Base-by-base conservation (phyloP, 2,329 filamentous ascomycete species). In the Hypoxylon sp. region DNA sequence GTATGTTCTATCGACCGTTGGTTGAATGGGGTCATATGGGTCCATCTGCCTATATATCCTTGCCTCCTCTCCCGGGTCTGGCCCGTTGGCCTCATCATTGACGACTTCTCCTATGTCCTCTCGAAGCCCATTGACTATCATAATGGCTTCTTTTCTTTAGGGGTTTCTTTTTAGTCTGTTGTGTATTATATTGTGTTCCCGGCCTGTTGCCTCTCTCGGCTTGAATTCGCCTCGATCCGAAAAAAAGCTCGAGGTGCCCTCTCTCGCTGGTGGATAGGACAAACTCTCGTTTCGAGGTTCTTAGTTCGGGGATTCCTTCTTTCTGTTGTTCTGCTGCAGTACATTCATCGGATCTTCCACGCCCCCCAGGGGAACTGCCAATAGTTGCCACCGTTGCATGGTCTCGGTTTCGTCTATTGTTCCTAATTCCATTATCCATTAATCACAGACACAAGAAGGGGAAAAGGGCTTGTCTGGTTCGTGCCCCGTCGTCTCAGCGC, bases 1-100 rank as follows among this genome's bases (percentile, higher is more conserved):
- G 47, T 67, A 65, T 57, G 60, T 65, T 59, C 61, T 69, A 69
- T 74, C 70, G 67, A 71, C 65, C 68, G 68, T 66, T 71, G 65
- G 59, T 60, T 70, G 57, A 64, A 75, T 73, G 69, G 68, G 67
- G 72, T 78, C 60, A 54, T 74, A 72, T 71, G 68, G 68, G 63
- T 67, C 70, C 70, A 70, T 73, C 74, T 75, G 75, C 69, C 68
- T 83, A 83, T 83, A 84, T 84, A 84, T 83, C 80, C 77, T 78
- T 78, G 77, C 76, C 76, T 78, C 74, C 78, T 78, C 78, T 77
- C 77, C 77, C 74, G 74, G 74, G 73, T 72, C 73, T 74, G 70
- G 72, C 63, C 72, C 72, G 64, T 70, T 65, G 71, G 69, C 70
- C 59, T 72, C 62, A 56, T 65, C 59, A 70, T 57, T 61, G 70